phyloP scores from a whole-genome alignment of 2,329 filamentous ascomycete genomes.

The Trichoderma afroharzianum region DNA sequence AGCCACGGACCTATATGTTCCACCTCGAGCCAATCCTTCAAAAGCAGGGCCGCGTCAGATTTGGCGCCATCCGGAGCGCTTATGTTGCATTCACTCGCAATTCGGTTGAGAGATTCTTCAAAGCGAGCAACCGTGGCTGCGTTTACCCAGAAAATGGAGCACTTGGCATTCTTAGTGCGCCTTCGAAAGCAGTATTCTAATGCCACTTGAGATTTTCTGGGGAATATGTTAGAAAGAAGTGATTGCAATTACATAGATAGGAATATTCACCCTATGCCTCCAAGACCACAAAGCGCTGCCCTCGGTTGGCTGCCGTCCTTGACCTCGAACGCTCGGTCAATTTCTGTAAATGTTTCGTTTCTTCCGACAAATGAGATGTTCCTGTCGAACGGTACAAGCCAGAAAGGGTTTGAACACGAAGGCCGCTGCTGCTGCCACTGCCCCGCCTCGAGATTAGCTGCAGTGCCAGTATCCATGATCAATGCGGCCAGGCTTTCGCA shows the following conservation, averaged over 20 bases:
- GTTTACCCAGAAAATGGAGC: constrained; percentile 15
- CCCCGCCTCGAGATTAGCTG: neutral
- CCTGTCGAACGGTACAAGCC: constrained; percentile 9
- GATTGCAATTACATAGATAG: neutral
- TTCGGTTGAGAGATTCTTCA: constrained; percentile 13
- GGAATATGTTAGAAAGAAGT: neutral
- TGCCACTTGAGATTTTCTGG: constrained; percentile 12
- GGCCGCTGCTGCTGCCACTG: neutral
- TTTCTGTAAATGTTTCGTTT: neutral
- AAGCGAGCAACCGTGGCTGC: constrained; percentile 12
- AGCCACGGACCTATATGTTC: constrained; percentile 4
- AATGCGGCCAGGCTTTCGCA: neutral
- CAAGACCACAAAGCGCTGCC: constrained; percentile 11
- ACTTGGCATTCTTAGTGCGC: neutral
- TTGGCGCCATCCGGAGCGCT: neutral
- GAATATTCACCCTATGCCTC: constrained; percentile 10
- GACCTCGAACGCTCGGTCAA: constrained; percentile 3
- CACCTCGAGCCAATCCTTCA: constrained; percentile 14
- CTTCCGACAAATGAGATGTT: constrained; percentile 12
- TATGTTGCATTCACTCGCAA: constrained; percentile 9
- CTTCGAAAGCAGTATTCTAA: constrained; percentile 15
- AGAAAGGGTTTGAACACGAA: neutral
- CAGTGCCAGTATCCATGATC: neutral
- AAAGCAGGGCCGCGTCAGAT: neutral
- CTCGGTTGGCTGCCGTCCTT: constrained; percentile 4